Conservation (phyloP, 495 filamentous ascomycete species). For the Aspergillus ostianus region DNA sequence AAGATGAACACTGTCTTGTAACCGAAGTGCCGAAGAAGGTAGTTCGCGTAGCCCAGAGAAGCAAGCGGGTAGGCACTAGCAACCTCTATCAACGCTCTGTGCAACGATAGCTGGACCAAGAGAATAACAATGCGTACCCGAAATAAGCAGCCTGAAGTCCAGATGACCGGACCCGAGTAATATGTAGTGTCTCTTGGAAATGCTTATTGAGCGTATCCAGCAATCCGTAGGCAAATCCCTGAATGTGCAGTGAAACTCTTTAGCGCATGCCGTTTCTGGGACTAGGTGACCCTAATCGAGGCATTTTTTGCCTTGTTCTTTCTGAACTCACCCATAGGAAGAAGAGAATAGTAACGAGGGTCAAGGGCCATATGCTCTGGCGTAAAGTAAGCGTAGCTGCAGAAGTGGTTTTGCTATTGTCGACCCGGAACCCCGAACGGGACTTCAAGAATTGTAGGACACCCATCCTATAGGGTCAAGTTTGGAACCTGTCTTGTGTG, state of each 20-base stretch:
- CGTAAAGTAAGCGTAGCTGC: slow-evolving; percentile 59
- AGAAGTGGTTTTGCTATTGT: slow-evolving; percentile 51
- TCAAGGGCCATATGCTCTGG: slow-evolving; percentile 52
- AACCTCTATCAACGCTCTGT: background rate
- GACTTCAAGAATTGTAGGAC: slow-evolving; percentile 26
- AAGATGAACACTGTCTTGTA: slow-evolving; percentile 56
- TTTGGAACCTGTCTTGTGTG: background rate
- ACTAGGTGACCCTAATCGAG: background rate
- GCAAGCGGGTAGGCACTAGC: slow-evolving; percentile 57
- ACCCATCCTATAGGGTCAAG: background rate
- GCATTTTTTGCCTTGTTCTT: background rate
- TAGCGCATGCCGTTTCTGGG: background rate
- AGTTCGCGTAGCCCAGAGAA: slow-evolving; percentile 60
- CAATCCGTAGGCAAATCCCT: slow-evolving; percentile 53
- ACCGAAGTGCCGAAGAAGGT: slow-evolving; percentile 50
- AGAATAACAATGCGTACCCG: slow-evolving; percentile 24
- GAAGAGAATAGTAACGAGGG: slow-evolving; percentile 59
- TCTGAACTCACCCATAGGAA: slow-evolving; percentile 59
- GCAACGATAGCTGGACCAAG: background rate
- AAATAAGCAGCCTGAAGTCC: slow-evolving; percentile 58
- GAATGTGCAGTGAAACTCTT: slow-evolving; percentile 7
- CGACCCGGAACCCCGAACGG: slow-evolving; percentile 33
- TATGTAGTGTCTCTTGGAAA: slow-evolving; percentile 54
- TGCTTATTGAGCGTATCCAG: slow-evolving; percentile 51
- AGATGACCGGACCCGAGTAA: slow-evolving; percentile 48